Conservation (phyloP, 2,329 filamentous ascomycete species). For the Alternaria ventricosa region DNA sequence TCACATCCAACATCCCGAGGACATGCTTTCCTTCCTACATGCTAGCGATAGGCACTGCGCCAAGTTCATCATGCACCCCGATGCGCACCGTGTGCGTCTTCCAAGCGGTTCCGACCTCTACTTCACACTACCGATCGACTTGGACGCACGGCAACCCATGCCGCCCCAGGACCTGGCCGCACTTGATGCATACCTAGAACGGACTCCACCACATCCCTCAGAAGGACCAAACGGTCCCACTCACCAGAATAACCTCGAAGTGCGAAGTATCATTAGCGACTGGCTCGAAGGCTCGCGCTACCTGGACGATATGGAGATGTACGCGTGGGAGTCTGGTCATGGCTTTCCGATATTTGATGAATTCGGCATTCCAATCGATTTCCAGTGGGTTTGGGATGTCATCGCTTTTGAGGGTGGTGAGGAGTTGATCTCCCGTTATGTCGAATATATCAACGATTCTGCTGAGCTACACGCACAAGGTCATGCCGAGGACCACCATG, state of each 20-base stretch:
- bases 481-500: neutral
- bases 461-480: too few relatives aligned
- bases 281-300: neutral
- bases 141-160: neutral
- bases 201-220: neutral
- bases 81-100: neutral
- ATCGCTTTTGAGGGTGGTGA: neutral
- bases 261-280: neutral
- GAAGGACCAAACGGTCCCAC: neutral
- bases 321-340: neutral
- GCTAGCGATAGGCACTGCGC: neutral
- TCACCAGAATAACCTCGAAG: neutral
- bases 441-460: neutral
- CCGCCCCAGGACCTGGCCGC: neutral
- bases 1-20: neutral
- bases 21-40: neutral
- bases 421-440: neutral
- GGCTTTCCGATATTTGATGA: neutral
- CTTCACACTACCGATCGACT: slow-evolving; percentile 4
- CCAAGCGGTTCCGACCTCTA: neutral
- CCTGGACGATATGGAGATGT: neutral
- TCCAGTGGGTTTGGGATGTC: neutral
- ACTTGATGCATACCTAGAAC: neutral
- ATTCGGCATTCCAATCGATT: neutral
- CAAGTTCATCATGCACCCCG: neutral